Evolutionary conservation across 495 filamentous ascomycete species (phyloP), one percentile per base, ranked within the genome.

Genomic region (Aspergillus conjunctus): DNA sequence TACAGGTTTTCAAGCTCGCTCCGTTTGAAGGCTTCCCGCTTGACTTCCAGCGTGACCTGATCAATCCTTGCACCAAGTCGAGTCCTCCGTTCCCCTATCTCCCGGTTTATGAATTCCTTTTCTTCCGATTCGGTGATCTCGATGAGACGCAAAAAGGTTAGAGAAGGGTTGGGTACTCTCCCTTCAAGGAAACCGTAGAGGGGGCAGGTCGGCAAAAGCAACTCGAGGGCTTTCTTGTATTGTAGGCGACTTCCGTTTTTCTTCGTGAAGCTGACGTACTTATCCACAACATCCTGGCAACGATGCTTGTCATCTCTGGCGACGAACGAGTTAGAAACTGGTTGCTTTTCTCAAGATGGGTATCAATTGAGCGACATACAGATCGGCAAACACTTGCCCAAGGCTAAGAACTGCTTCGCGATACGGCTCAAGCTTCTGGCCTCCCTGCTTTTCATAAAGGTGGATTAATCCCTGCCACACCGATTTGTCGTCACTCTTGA

Each of bases 391-490:
- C 51, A 96, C 84, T 32, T 85, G 80, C n/a, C 89, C 90, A 45
- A 97, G 79, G 21, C 81, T 82, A 43, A 93, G 68, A 4, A 84
- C 87, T 9, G 88, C 90, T 32, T 85, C 73, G 56, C 88, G 87
- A 68, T 96, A 96, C 53, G 85, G 77, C 52, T 87, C 85, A 12
- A 97, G 75, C 58, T 88, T 91, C 30, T 79, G 79, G 22, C 75
- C 69, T 4, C 83, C 85, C 67, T 92, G 89, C 59, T 83, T 87
- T 67, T 96, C 90, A 67, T 93, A 97, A 11, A 97, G 67, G 62
- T 84, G 88, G 67, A 94, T 82, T n/a, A 98, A 77, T 7, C 94
- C 94, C 74, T 94, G 89, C 93, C 92, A 98, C 62, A 90, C 89
- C 57, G 91, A 84, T 43, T 81, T 75, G 44, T 91, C 88, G 17